phyloP scores from a whole-genome alignment of 2,329 filamentous ascomycete species.

The Sporothrix humicola region DNA sequence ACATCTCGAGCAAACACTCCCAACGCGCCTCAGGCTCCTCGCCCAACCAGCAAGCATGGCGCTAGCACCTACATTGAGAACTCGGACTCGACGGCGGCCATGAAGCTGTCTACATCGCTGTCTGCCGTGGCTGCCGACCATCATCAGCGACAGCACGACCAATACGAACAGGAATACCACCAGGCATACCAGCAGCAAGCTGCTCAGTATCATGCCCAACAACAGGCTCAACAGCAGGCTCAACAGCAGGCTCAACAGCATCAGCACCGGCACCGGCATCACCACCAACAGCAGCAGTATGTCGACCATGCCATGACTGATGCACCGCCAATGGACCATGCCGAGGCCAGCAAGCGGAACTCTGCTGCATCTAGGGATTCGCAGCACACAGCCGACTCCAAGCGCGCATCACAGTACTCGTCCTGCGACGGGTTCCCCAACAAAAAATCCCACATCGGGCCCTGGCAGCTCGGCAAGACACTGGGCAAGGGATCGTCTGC shows the following conservation, averaged over 20 bases:
- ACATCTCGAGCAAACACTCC: conserved; percentile 42
- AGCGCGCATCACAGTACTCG: conserved; percentile 48
- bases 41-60: conserved; percentile 31
- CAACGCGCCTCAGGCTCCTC: conserved; percentile 35
- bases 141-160: conserved; percentile 25
- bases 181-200: conserved; percentile 24
- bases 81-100: conserved; percentile 19
- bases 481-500: conserved; percentile 90
- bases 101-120: conserved; percentile 19
- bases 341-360: conserved; percentile 39
- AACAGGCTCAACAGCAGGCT: conserved; percentile 22
- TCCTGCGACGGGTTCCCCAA: conserved; percentile 43
- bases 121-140: conserved; percentile 14
- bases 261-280: conserved; percentile 20
- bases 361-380: conserved; percentile 45
- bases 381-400: conserved; percentile 42
- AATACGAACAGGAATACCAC: conserved; percentile 29
- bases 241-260: too few relatives aligned
- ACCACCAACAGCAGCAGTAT: conserved; percentile 10
- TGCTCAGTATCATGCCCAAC: conserved; percentile 1
- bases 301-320: conserved; percentile 25
- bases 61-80: conserved; percentile 27
- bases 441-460: conserved; percentile 78
- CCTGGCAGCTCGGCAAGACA: conserved; percentile 90
- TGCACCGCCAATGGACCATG: conserved; percentile 20